Base-by-base conservation (phyloP, 768 basidiomycete species). In the Tylopilus plumbeoviolaceoides region DNA sequence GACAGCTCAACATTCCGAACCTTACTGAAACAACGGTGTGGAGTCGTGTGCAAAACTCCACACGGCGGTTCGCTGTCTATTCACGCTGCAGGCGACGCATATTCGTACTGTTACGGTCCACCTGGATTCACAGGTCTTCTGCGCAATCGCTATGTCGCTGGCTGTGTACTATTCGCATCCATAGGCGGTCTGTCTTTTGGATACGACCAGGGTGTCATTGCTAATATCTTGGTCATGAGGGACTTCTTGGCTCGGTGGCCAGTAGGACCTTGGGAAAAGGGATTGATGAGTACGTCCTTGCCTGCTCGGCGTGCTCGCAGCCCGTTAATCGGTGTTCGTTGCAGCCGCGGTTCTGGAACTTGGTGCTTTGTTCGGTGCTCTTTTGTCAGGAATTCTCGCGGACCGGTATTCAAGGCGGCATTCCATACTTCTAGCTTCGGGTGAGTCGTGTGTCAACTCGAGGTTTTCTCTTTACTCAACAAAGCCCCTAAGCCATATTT, bases 191-290 rank as follows among this genome's bases (percentile, higher is more conserved):
- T 90, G 51, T 81, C 85, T 14, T 91, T 91, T 66, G 89, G 89
- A 9, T 91, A 91, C 62, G 89, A 90, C 60, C 89, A 91, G 63
- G 89, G 89, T 35, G 89, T 91, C 50, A 89, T 92, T 57, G 87
- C 90, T 3, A 92, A 91, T 64, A 83, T 92, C 14, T 76, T 92
- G 12, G 87, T 91, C 12, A 91, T 91, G 89, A 72, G 75, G 38
- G 85, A 89, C 59, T 92, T 92, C 59, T 58, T 80, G 25, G 58
- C 70, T 45, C 76, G 82, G 9, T 92, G 86, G 83, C 85, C 85
- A 5, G 70, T 89, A 3, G 81, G 83, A 6, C 78, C 89, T 0
- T 74, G 85, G 70, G 82, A 91, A 70, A 84, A 82, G 60, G 90
- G 90, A 5, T 69, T 79, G 18, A 86, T 91, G 80, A 91, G 90